Percentiles rank a stretch among this genome's conserved stretches.
These are phyloP conservation scores for Ceratocystiopsis minuta DNA, from an alignment of 2,329 filamentous ascomycete species.

Conservation along the genomic window DNA sequence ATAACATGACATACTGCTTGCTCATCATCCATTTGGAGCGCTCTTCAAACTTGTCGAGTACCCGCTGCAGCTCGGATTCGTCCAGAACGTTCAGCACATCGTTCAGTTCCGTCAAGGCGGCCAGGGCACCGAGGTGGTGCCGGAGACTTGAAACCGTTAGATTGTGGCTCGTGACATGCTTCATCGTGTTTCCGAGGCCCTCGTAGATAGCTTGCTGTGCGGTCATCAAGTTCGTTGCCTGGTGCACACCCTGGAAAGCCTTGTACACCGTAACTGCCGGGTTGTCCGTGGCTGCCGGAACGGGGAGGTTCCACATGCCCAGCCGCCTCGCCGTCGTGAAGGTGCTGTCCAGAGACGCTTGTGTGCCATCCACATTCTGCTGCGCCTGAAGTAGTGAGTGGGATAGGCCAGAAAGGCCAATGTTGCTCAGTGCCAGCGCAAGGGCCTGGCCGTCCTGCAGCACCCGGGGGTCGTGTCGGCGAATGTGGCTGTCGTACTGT, in stretches of 20 bases:
- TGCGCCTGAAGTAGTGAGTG: slow-evolving; percentile 58
- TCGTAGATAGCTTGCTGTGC: slow-evolving; percentile 43
- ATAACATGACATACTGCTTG: slow-evolving; percentile 6
- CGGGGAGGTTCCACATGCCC: slow-evolving; percentile 81
- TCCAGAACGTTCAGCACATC: slow-evolving; percentile 50
- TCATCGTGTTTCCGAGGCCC: slow-evolving; percentile 43
- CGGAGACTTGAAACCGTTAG: slow-evolving; percentile 34
- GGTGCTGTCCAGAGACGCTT: slow-evolving; percentile 48
- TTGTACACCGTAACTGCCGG: slow-evolving; percentile 59
- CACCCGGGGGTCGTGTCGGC: slow-evolving; percentile 35
- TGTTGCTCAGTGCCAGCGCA: slow-evolving; percentile 56
- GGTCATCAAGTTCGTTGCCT: slow-evolving; percentile 35
- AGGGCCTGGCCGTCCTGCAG: slow-evolving; percentile 48
- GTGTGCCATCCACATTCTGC: slow-evolving; percentile 37
- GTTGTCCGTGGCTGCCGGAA: slow-evolving; percentile 42
- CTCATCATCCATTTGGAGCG: slow-evolving; percentile 67
- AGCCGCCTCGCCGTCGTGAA: slow-evolving; percentile 66
- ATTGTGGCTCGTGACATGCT: slow-evolving; percentile 29
- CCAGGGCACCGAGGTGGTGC: slow-evolving; percentile 42
- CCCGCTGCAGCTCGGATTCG: slow-evolving; percentile 38
- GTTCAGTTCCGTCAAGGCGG: slow-evolving; percentile 63
- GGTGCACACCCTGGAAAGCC: slow-evolving; percentile 61
- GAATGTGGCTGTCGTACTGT: slow-evolving; percentile 72
- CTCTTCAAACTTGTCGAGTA: slow-evolving; percentile 43
- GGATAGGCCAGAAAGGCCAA: slow-evolving; percentile 75